Base-by-base conservation (phyloP, 176 grass and related monocot species). In the Hordeum vulgare region DNA sequence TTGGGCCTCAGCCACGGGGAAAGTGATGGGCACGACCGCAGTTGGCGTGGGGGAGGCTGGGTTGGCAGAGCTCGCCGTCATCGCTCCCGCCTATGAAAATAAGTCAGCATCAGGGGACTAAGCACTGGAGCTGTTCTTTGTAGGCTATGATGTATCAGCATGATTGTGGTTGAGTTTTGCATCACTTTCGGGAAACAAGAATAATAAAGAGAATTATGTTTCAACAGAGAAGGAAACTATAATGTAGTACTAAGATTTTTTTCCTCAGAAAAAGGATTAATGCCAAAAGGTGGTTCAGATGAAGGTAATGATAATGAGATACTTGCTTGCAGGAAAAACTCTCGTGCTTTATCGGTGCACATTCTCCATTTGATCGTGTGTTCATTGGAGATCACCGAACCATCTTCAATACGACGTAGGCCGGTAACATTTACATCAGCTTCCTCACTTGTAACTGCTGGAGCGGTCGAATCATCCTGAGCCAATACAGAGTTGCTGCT, bases 301-400 rank as follows among this genome's bases (percentile, higher is more conserved):
- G 14, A 89, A 91, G 60, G 24, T 78, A 76, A 62, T 34, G 72
- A 61, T 67, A 66, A 86, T 44, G 12, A 35, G 83, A 24, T 75
- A 91, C 92, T 87, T 98, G 77, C 96, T 89, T 98, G 90, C 35
- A 78, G 73, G 85, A 91, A 90, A 73, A 86, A 82, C 11, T 98
- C 87, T 14, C 93, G 85, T 10, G 79, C 96, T 27, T 83, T 88
- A 86, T 98, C 96, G 11, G 96, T 98, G 86, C 81, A 94, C 39
- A 98, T 68, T 87, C 96, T 90, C 96, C 96, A 95, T 86, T 92
- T 95, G 28, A 87, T 28, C 10, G 93, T 98, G 79, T 98, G 96
- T 61, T 85, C 89, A 57, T 98, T 95, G 71, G 96, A 98, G 56
- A 98, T 54, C 39, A 98, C 83, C 65, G 96, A 93, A 42, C 96